Evolutionary conservation across 1,139 yeast species (phyloP).

Genomic region (Candida gigantensis): DNA sequence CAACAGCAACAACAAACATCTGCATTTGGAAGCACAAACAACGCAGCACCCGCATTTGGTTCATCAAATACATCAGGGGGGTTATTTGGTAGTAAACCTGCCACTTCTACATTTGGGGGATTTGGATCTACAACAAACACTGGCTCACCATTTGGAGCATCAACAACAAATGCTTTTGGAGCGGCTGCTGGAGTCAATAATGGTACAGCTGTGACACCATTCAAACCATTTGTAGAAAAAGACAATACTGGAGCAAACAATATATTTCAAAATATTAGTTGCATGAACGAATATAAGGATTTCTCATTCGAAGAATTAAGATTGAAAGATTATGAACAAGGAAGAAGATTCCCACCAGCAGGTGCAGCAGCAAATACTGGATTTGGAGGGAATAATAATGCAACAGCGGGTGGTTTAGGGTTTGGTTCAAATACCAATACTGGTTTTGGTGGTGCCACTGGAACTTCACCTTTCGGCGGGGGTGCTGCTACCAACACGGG

Average conservation of each 20-base stretch:
- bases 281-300: slow-evolving; percentile 88
- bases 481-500: slow-evolving; percentile 20
- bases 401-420: slow-evolving; percentile 35
- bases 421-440: slow-evolving; percentile 29
- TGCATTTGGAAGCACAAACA: slow-evolving; percentile 20
- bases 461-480: slow-evolving; percentile 22
- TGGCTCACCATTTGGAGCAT: slow-evolving; percentile 25
- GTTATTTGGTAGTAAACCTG: slow-evolving; percentile 30
- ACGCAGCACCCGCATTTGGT: slow-evolving; percentile 22
- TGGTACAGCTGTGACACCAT: slow-evolving; percentile 77
- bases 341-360: slow-evolving; percentile 63
- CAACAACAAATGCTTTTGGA: slow-evolving; percentile 23
- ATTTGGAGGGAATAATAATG: slow-evolving; percentile 23
- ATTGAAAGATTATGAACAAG: slow-evolving; percentile 80
- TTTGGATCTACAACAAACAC: slow-evolving; percentile 24
- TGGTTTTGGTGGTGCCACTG: slow-evolving; percentile 16
- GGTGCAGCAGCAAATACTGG: slow-evolving; percentile 24
- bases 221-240: slow-evolving; percentile 66
- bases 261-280: slow-evolving; percentile 70
- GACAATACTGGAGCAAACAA: slow-evolving; percentile 64
- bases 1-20: slow-evolving; percentile 7
- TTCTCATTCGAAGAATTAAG: slow-evolving; percentile 88
- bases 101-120: slow-evolving; percentile 21
- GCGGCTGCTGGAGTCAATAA: slow-evolving; percentile 43
- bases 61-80: slow-evolving; percentile 23